Evolutionary conservation across 495 filamentous ascomycete genomes (phyloP), one percentile per base, ranked within the genome.

Genomic region (Penicillium cosmopolitanum): DNA sequence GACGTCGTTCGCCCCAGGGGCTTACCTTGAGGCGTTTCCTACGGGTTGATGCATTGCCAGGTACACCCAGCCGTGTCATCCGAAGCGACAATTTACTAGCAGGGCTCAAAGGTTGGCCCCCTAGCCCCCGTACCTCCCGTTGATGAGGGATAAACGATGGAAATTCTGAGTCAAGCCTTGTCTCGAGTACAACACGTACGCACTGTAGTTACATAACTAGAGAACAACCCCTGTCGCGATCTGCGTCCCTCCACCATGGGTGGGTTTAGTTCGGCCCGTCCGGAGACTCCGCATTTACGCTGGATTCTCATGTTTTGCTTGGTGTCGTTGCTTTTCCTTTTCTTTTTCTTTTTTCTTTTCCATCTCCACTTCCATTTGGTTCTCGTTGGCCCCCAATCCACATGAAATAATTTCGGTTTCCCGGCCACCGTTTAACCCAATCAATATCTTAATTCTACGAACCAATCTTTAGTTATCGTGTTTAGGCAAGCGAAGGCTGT

Each of bases 211-310:
- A 31, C 28, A 31, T 31, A 8, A 6, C 5, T 13, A 19, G 46
- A 28, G 21, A 13, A 4, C 46, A 48, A 48, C 21, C 46, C 46
- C 46, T 48, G 46, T 48, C 15, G 16, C 46, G 46, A 48, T 48
- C 46, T 44, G 16, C 42, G 21, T 13, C 21, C 28, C 46, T 48
- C 46, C 23, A 48, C 46, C 46, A 15, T 48, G 46, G 11, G 46
- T 48, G 21, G 43, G 46, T 48, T 48, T 23, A 48, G 7, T 23
- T 48, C 46, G 46, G 46, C 46, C 46, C 46, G 46, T 19, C 28
- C 21, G 25, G 52, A 31, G 23, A 55, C 52, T 55, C 52, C 52
- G 13, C 52, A 57, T 19, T 62, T 57, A 52, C n/a, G 31, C 19
- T 18, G 58, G 35, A 21, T 21, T 59, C 25, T 11, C 25, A 25